Evolutionary conservation across 1,139 yeast genomes (phyloP), one percentile per base, ranked within the genome.

Genomic region (Saccharomyces hybrid): DNA sequence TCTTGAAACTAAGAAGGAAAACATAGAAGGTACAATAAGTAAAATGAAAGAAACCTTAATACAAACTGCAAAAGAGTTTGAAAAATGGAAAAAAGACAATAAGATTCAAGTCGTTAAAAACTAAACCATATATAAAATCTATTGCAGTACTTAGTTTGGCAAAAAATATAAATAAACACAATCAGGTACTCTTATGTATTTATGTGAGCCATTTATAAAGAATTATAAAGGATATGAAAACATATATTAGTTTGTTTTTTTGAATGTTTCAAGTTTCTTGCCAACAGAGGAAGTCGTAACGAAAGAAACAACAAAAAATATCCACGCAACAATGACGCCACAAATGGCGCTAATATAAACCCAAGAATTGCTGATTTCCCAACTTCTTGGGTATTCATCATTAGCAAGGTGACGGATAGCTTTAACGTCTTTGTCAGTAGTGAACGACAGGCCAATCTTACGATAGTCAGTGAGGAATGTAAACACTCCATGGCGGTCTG

Each of bases 401-500:
- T 91, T 93, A 57, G 98, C 97, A 66, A 88, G 80, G 71, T 95
- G 98, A 70, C 99, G 84, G 50, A 95, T 85, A 2, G 98, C 84
- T 50, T 90, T 90, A 16, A 86, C 83, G 56, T 78, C 78, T 58
- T 80, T 78, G 64, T 85, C 88, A 20, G 76, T 76, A 57, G 93
- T 71, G 70, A 76, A 89, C 31, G 87, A 78, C 61, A 79, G 76
- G 7, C 98, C 98, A n/a, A 81, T 76, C 66, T 96, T 83, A 70
- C 81, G 81, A 75, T 91, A 91, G 64, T 86, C 86, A 51, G 88
- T 77, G 59, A 80, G 80, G 71, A 89, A 89, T 3, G 97, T 88
- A 73, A 90, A 95, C 81, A 93, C 87, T 55, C 99, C 99, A 69
- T 93, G 96, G 67, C 91, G 97, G 70, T 93, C 98, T 25, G 99